Percentiles rank a stretch among this genome's conserved stretches.
phyloP scores from a whole-genome alignment of 768 basidiomycete species.

The Xerocomellus dryophilus region DNA sequence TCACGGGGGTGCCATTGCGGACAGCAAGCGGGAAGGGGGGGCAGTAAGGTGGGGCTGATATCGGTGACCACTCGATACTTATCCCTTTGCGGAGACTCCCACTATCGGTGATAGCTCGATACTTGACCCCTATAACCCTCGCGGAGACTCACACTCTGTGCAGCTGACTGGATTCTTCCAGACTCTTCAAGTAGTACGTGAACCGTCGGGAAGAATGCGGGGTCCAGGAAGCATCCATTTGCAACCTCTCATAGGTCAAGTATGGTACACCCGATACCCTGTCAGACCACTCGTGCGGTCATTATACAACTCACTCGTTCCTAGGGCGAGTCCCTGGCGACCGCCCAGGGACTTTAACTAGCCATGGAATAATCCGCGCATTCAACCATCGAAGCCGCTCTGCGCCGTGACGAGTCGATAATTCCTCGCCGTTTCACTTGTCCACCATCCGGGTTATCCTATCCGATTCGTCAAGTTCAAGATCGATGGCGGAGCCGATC shows the following conservation, averaged over 20 bases:
- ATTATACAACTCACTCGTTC: background rate
- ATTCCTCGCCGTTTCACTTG: background rate
- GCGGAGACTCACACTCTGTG: too few relatives aligned
- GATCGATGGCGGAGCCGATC: background rate
- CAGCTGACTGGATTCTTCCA: too few relatives aligned
- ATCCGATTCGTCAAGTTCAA: background rate
- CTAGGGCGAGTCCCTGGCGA: background rate
- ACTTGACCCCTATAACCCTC: too few relatives aligned
- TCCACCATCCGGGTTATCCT: background rate
- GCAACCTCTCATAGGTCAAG: too few relatives aligned
- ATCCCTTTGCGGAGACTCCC: too few relatives aligned
- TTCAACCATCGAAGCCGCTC: background rate
- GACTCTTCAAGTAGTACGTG: too few relatives aligned
- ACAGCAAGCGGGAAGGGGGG: slow-evolving; percentile 28
- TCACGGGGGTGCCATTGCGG: slow-evolving; percentile 12
- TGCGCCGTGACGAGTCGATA: background rate
- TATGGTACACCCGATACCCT: too few relatives aligned
- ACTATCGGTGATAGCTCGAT: background rate
- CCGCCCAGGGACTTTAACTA: background rate
- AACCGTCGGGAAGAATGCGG: too few relatives aligned
- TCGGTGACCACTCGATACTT: background rate
- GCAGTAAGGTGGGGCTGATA: too few relatives aligned
- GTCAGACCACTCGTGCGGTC: background rate
- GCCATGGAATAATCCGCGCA: background rate
- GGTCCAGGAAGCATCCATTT: too few relatives aligned